Percentiles rank a stretch among this genome's conserved stretches.
These are phyloP conservation scores for Paraphaeosphaeria sporulosa DNA, from an alignment of 2,329 filamentous ascomycete species.

Conservation along the genomic window DNA sequence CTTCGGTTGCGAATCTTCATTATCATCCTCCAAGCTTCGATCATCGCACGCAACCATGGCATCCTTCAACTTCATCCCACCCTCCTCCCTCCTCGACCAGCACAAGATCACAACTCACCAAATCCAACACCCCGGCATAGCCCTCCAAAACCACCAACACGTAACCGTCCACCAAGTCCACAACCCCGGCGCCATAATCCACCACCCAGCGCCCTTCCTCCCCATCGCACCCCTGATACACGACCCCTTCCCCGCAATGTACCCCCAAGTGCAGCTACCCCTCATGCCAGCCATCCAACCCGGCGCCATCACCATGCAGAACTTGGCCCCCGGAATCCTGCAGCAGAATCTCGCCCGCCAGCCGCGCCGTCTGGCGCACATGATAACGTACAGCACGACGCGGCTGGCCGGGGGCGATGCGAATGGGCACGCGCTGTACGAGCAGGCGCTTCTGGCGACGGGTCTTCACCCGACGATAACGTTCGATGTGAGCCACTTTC, in stretches of 20 bases:
- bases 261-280: not conserved
- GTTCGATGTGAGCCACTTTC: conserved; percentile 9
- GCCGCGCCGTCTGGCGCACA: conserved; percentile 2
- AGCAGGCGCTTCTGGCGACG: not conserved
- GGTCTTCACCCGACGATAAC: conserved; percentile 5
- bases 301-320: conserved; percentile 7
- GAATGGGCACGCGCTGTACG: not conserved
- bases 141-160: conserved; percentile 4
- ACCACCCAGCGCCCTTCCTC: not conserved
- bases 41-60: not conserved
- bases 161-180: conserved; percentile 7
- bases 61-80: not conserved
- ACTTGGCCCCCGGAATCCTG: not conserved
- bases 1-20: not conserved
- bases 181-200: conserved; percentile 1
- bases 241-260: not conserved
- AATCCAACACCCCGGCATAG: conserved; percentile 3
- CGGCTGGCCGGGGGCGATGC: not conserved
- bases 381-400: not conserved
- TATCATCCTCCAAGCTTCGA: not conserved
- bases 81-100: not conserved
- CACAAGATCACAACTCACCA: not conserved
- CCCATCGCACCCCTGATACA: not conserved
- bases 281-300: not conserved
- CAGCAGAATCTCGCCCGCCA: conserved; percentile 1